Percentiles rank a stretch among this genome's conserved stretches.
Evolutionary conservation across 257 asterid genomes (phyloP).

Genomic region (Plantago elongata): DNA sequence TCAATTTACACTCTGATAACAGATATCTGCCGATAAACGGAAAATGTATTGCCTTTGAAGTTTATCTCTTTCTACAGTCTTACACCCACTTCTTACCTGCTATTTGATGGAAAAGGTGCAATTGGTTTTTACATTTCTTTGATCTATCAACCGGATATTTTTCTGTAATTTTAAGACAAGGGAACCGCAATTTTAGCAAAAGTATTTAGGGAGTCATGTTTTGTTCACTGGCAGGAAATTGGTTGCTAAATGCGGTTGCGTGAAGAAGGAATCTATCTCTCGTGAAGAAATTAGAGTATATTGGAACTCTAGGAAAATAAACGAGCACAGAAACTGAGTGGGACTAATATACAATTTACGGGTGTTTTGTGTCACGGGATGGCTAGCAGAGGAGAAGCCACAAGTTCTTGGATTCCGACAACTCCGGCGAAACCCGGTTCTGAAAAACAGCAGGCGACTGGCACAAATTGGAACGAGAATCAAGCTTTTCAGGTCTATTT

Average conservation of each 20-base stretch:
- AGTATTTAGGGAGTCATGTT: too few species aligned
- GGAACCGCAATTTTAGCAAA: background rate
- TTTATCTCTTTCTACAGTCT: background rate
- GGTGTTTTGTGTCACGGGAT: slow-evolving; percentile 22
- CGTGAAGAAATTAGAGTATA: too few species aligned
- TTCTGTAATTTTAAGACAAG: slow-evolving; percentile 14
- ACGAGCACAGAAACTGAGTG: too few species aligned
- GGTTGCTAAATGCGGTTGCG: too few species aligned
- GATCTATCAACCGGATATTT: slow-evolving; percentile 29
- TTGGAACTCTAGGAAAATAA: too few species aligned
- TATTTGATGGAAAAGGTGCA: slow-evolving; percentile 3
- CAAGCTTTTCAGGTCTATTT: slow-evolving; percentile 13
- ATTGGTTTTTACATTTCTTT: slow-evolving; percentile 10
- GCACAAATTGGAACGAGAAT: slow-evolving; percentile 26
- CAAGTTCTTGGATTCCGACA: slow-evolving; percentile 49
- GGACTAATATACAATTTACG: background rate
- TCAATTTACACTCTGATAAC: background rate
- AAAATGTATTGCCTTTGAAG: slow-evolving; percentile 5
- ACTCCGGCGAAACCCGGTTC: slow-evolving; percentile 59
- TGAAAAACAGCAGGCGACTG: slow-evolving; percentile 31
- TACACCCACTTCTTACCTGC: slow-evolving; percentile 3
- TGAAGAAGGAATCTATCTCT: too few species aligned
- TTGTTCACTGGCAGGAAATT: too few species aligned
- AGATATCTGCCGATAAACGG: slow-evolving; percentile 3
- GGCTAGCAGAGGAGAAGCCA: slow-evolving; percentile 40